phyloP scores from a whole-genome alignment of 2,329 filamentous ascomycete genomes.

The Ophiostoma ulmi region DNA sequence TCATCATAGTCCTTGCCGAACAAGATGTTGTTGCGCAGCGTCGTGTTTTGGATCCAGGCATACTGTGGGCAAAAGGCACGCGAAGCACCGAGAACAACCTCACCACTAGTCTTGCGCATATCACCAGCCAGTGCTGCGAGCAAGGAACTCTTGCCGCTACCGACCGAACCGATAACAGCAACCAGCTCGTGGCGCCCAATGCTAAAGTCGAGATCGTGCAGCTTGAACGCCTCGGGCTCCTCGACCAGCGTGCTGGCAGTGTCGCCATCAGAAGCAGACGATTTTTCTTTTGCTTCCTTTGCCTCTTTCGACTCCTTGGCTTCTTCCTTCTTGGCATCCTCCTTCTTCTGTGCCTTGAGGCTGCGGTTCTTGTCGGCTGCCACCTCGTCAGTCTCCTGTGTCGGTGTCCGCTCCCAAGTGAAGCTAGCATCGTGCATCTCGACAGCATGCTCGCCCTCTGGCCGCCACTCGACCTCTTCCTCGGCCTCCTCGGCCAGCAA shows the following conservation, averaged over 20 bases:
- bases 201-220: conserved; percentile 62
- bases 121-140: conserved; percentile 86
- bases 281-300: background rate
- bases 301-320: conserved; percentile 34
- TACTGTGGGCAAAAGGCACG: conserved; percentile 93
- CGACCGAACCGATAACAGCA: conserved; percentile 83
- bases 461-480: conserved; percentile 57
- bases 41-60: conserved; percentile 94
- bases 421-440: conserved; percentile 70
- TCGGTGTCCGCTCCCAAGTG: conserved; percentile 73
- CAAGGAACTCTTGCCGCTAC: conserved; percentile 84
- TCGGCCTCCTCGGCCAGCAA: conserved; percentile 77
- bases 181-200: conserved; percentile 71
- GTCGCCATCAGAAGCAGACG: conserved; percentile 37
- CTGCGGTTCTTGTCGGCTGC: background rate
- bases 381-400: conserved; percentile 45
- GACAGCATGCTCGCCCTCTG: conserved; percentile 62
- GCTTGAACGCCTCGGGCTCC: conserved; percentile 63
- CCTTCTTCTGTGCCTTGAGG: conserved; percentile 28
- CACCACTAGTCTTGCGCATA: conserved; percentile 77
- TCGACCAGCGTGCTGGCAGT: conserved; percentile 54
- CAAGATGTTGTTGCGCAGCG: conserved; percentile 79
- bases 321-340: conserved; percentile 33
- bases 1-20: conserved; percentile 76
- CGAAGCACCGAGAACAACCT: conserved; percentile 69